These are phyloP conservation scores for Hypsizygus ulmarius DNA, from an alignment of 1,284 basidiomycete species.

Conservation along the genomic window DNA sequence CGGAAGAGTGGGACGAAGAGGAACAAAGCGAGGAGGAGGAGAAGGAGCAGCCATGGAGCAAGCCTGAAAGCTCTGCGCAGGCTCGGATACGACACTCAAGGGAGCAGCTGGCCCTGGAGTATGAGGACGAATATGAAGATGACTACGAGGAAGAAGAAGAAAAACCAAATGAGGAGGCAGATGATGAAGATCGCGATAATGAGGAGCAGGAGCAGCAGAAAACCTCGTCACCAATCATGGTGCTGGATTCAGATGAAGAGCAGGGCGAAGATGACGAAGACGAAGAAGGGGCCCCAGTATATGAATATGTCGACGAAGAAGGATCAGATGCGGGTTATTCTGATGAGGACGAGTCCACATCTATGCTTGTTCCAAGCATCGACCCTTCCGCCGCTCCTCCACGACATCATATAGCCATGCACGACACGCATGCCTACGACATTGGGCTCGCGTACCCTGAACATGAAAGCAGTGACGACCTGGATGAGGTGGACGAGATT, in stretches of 20 bases:
- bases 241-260: slow-evolving; percentile 15
- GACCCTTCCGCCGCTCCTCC: not conserved
- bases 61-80: slow-evolving; percentile 20
- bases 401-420: slow-evolving; percentile 3
- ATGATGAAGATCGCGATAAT: slow-evolving; percentile 24
- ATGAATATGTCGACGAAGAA: slow-evolving; percentile 13
- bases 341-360: slow-evolving; percentile 16
- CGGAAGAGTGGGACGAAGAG: slow-evolving; percentile 22
- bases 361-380: not conserved
- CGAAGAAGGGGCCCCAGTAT: not conserved
- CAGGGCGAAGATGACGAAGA: slow-evolving; percentile 14
- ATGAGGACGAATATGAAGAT: slow-evolving; percentile 23
- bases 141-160: slow-evolving; percentile 19
- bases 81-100: slow-evolving; percentile 17
- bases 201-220: slow-evolving; percentile 4
- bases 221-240: slow-evolving; percentile 10
- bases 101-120: slow-evolving; percentile 26
- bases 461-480: not conserved
- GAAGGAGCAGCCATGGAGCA: slow-evolving; percentile 11
- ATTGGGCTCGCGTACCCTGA: slow-evolving; percentile 15
- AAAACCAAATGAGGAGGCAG: slow-evolving; percentile 27
- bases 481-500: slow-evolving; percentile 4
- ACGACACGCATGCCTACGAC: slow-evolving; percentile 12
- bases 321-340: slow-evolving; percentile 12
- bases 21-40: slow-evolving; percentile 23